These are phyloP conservation scores for Neofusicoccum laricinum DNA, from an alignment of 2,329 filamentous ascomycete species.

Conservation along the genomic window DNA sequence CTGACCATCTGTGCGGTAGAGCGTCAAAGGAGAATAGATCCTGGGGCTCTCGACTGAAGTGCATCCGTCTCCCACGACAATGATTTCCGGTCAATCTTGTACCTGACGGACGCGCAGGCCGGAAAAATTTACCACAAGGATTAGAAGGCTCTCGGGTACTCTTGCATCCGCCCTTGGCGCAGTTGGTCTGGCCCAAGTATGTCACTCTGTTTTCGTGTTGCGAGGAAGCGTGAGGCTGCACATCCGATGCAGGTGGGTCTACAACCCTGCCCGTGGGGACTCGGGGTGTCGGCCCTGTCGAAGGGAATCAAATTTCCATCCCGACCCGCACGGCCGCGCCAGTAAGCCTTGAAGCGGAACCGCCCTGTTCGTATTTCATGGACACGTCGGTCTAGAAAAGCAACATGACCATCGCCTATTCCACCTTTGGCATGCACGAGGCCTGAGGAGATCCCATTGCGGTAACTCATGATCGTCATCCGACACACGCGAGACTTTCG, in stretches of 20 bases:
- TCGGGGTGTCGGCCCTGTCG: not conserved
- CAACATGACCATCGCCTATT: not conserved
- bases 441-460: not conserved
- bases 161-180: not conserved
- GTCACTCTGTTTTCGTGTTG: not conserved
- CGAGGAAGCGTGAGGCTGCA: not conserved
- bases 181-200: not conserved
- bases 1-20: too few species aligned
- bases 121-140: too few species aligned
- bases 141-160: not conserved
- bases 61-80: too few species aligned
- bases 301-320: not conserved
- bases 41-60: too few species aligned
- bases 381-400: not conserved
- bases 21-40: too few species aligned
- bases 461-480: not conserved
- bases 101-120: too few species aligned
- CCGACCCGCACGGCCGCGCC: not conserved
- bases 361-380: not conserved
- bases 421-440: not conserved
- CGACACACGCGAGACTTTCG: not conserved
- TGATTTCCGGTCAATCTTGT: not conserved
- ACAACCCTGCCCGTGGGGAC: not conserved
- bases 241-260: not conserved
- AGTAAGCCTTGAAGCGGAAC: not conserved